Evolutionary conservation across 2,329 filamentous ascomycete species (phyloP), one percentile per base, ranked within the genome.

Genomic region (Triangularia verruculosa): DNA sequence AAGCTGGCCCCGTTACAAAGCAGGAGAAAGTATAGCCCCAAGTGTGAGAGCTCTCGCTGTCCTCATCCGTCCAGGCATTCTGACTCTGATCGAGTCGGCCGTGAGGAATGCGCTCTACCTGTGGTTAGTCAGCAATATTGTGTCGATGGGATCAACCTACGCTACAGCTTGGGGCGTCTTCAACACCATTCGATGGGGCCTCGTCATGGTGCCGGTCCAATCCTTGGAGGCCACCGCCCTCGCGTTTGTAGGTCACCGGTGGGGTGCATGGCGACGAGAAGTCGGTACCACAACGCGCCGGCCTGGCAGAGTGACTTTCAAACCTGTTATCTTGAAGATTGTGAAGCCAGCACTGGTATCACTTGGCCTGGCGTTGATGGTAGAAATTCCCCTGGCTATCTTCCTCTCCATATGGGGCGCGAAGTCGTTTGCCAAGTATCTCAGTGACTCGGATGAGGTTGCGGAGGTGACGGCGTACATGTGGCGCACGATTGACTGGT

Each of bases 151-250:
- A 0, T 74, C 78, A 0, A 81, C 85, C 6, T 92, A 92, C 72
- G 86, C 88, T 0, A 91, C 88, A 0, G 87, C 89, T 0, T 92
- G 88, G 89, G 86, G 88, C 1, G 79, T 91, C 9, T 92, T 92
- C 76, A 89, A 84, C 61, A 91, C 88, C 0, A 91, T 92, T 51
- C 82, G 88, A 13, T 91, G 89, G 89, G 89, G 89, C 0, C 77
- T 92, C 0, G 78, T 92, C 28, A 92, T 92, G 89, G 87, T 91
- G 0, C 89, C 89, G 0, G 86, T 92, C 0, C 83, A 86, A 65
- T 82, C 88, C 0, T 77, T 91, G 0, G 88, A 92, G 72, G 84
- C 85, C 1, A 88, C 88, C 0, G 80, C 86, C 0, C 75, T 89
- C 0, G 79, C 86, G 0, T 91, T 91, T 69, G 79, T 90, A 15